These are phyloP conservation scores for Erysimum cheiranthoides DNA, from an alignment of 345 rosid genomes.

Conservation along the genomic window DNA sequence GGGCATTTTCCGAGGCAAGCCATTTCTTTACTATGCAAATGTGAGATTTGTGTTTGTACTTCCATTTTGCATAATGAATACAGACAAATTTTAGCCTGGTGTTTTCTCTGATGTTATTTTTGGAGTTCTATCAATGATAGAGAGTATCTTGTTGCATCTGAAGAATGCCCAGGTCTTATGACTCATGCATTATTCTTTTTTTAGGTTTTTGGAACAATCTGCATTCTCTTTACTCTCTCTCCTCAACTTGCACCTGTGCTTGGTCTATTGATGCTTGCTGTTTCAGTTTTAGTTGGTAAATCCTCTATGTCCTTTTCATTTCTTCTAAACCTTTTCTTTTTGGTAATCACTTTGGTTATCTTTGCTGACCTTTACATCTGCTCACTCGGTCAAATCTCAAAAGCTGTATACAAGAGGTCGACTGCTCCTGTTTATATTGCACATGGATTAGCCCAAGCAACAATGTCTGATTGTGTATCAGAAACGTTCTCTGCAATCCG, in stretches of 20 bases:
- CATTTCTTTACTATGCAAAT: slow-evolving; percentile 61
- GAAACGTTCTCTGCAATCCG: slow-evolving; percentile 96
- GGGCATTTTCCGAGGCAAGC: slow-evolving; percentile 99
- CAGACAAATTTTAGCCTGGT: slow-evolving; percentile 13
- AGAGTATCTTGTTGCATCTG: slow-evolving; percentile 22
- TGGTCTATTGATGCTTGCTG: slow-evolving; percentile 73
- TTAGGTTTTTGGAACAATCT: slow-evolving; percentile 81
- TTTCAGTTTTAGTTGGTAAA: slow-evolving; percentile 85
- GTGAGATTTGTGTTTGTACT: slow-evolving; percentile 56
- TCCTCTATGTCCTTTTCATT: slow-evolving; percentile 11
- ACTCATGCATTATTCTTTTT: slow-evolving; percentile 37
- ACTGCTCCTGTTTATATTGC: slow-evolving; percentile 84
- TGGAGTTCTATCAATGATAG: slow-evolving; percentile 5
- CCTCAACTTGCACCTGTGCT: slow-evolving; percentile 94
- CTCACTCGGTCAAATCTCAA: slow-evolving; percentile 23
- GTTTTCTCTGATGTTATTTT: slow-evolving; percentile 21
- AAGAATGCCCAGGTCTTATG: slow-evolving; percentile 10
- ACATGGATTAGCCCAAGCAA: slow-evolving; percentile 90
- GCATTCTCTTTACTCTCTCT: slow-evolving; percentile 76
- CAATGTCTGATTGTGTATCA: slow-evolving; percentile 88
- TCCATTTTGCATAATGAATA: slow-evolving; percentile 15
- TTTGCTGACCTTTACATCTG: slow-evolving; percentile 43
- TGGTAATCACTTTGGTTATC: slow-evolving; percentile 24
- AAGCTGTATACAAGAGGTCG: slow-evolving; percentile 89
- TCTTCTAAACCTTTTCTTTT: neutral